A percentile compares a stretch with the other conserved stretches of the same genome.
Conservation (phyloP, 352 stramenopile genomes). For the Pythium graminicola region DNA sequence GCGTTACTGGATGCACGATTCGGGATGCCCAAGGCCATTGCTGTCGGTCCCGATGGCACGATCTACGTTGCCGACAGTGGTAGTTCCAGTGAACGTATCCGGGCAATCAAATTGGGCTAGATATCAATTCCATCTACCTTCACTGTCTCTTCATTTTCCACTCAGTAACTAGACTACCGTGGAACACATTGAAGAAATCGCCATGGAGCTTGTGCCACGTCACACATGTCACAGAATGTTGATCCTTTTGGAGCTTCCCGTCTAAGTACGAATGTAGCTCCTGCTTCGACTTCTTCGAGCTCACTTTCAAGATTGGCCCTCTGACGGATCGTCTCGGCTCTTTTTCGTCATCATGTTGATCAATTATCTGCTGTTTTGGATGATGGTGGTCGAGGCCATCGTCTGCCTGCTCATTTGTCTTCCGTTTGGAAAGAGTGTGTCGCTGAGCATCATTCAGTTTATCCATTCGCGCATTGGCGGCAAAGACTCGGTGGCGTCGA, state of each 20-base stretch:
- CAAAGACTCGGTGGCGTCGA: constrained; percentile 38
- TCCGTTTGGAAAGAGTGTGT: constrained; percentile 53
- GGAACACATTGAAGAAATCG: too few species aligned
- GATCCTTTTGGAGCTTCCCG: constrained; percentile 1
- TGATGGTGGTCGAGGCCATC: constrained; percentile 41
- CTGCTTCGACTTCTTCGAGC: not conserved
- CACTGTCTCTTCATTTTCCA: too few species aligned
- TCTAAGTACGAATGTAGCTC: too few species aligned
- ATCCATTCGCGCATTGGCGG: constrained; percentile 35
- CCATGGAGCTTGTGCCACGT: constrained; percentile 9
- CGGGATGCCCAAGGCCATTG: not conserved
- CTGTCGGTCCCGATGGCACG: not conserved
- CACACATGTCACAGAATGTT: constrained; percentile 7
- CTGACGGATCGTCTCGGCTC: not conserved
- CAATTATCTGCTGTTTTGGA: constrained; percentile 50
- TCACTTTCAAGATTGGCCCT: not conserved
- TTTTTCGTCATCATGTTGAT: constrained; percentile 38
- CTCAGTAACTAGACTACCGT: not conserved
- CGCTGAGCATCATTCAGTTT: constrained; percentile 55
- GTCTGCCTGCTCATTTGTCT: constrained; percentile 47
- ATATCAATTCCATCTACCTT: too few species aligned
- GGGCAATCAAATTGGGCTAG: not conserved
- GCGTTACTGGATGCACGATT: not conserved
- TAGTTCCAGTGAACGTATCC: not conserved
- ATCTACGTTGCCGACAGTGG: not conserved